These are phyloP conservation scores for Myriosclerotinia scirpicola DNA, from an alignment of 2,329 filamentous ascomycete species.

Conservation along the genomic window DNA sequence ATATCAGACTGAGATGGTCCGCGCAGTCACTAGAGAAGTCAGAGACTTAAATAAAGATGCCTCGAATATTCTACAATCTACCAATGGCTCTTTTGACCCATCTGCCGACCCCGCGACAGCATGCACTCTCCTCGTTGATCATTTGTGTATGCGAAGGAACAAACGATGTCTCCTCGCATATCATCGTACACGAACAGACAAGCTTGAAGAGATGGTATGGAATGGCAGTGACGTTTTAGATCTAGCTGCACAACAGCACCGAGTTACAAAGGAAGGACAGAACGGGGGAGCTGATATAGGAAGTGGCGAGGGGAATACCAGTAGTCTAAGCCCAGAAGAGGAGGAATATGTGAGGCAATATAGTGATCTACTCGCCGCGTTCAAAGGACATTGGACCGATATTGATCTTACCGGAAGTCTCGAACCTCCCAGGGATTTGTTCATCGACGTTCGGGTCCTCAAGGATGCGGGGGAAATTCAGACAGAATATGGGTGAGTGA, in stretches of 20 bases:
- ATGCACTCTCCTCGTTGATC: constrained; percentile 86
- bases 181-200: constrained; percentile 85
- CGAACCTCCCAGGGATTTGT: constrained; percentile 91
- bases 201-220: constrained; percentile 93
- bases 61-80: constrained; percentile 58
- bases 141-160: constrained; percentile 92
- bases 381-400: constrained; percentile 98
- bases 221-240: constrained; percentile 81
- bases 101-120: constrained; percentile 78
- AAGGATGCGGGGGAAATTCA: constrained; percentile 98
- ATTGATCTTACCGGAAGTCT: constrained; percentile 92
- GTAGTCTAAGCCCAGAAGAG: constrained; percentile 89
- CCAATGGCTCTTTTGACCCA: constrained; percentile 76
- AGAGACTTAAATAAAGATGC: constrained; percentile 90
- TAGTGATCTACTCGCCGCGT: constrained; percentile 86
- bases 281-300: constrained; percentile 40
- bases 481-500: constrained; percentile 90
- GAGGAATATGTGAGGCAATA: constrained; percentile 95
- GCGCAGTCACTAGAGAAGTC: constrained; percentile 84
- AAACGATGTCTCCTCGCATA: constrained; percentile 95
- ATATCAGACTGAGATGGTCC: constrained; percentile 90
- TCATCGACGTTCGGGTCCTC: constrained; percentile 93
- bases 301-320: constrained; percentile 56
- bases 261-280: constrained; percentile 38
- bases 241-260: constrained; percentile 57